Conservation (phyloP, 139 green algal species). For the Auxenochlorella pyrenoidosa region DNA sequence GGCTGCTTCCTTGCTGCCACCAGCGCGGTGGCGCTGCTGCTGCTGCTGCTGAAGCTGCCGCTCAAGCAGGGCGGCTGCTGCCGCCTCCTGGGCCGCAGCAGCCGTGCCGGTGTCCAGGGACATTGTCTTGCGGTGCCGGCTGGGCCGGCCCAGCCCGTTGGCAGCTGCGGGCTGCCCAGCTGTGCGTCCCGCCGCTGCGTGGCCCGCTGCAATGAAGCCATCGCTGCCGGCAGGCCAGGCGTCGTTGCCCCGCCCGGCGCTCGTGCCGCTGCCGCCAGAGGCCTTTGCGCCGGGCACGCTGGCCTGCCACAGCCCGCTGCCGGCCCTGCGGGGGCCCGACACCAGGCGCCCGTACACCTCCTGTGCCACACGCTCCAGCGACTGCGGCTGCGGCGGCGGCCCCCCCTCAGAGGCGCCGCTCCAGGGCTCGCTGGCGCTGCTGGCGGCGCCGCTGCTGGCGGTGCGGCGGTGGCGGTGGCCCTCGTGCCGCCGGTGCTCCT, state of each 20-base stretch:
- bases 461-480: constrained; percentile 13
- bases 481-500: not conserved
- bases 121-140: constrained; percentile 18
- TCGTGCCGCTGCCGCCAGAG: not conserved
- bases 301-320: not conserved
- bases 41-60: not conserved
- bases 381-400: not conserved
- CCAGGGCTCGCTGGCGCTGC: not conserved
- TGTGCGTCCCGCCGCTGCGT: not conserved
- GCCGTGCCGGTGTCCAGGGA: constrained; percentile 6
- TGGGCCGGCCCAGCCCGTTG: not conserved
- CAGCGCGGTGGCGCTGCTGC: not conserved
- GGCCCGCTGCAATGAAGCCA: not conserved
- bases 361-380: constrained; percentile 9
- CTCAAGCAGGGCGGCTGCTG: not conserved
- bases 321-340: not conserved
- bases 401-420: not conserved
- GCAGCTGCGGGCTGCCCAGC: too few relatives aligned
- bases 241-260: not conserved
- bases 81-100: not conserved
- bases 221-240: not conserved
- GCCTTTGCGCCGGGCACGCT: not conserved
- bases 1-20: not conserved
- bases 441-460: not conserved
- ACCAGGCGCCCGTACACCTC: constrained; percentile 19